Evolutionary conservation across 805 yeast genomes (phyloP), one percentile per base, ranked within the genome.

Genomic region (Candida morakotiae): DNA sequence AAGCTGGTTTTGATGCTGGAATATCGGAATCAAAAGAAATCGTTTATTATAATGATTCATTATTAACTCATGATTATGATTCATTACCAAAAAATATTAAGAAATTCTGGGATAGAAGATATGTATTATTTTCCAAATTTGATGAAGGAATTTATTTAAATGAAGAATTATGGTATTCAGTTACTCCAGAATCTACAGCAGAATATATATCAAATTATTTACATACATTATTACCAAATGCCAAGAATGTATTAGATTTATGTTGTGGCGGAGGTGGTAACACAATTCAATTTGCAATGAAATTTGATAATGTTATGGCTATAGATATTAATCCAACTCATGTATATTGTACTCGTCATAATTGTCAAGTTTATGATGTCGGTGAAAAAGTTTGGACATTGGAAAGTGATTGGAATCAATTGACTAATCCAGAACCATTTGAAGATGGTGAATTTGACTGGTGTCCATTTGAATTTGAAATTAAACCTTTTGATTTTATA

Each of bases 241-340:
- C 77, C 2, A 45, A 44, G 4, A 66, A 61, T 3, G 60, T 80
- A 0, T 54, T 83, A 10, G 96, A 87, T 51, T 70, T 84, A 2
- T 85, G 86, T 48, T 80, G 91, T 45, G 96, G 96, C 0, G 95
- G 88, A 1, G 96, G 95, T 1, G 95, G 95, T 0, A 87, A 87
- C 51, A 64, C 84, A 1, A 82, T 86, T 16, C 95, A 86, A 47
- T 75, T 88, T 55, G 85, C 89, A 33, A 50, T 65, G 38, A 44
- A 53, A 23, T 83, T 85, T 56, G 70, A 72, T 1, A 47, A 51
- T 18, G 82, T 79, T 1, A 73, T 77, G 24, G 87, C 83, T 2
- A 57, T 85, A 1, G 95, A 87, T 49, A 63, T 64, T 27, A 79
- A 78, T 37, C 60, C 69, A 23, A 71, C 69, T 18, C 83, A 84